A percentile compares a stretch with the other conserved stretches of the same genome.
Evolutionary conservation across 2,329 filamentous ascomycete species (phyloP).

Genomic region (Sphaerulina populicola): DNA sequence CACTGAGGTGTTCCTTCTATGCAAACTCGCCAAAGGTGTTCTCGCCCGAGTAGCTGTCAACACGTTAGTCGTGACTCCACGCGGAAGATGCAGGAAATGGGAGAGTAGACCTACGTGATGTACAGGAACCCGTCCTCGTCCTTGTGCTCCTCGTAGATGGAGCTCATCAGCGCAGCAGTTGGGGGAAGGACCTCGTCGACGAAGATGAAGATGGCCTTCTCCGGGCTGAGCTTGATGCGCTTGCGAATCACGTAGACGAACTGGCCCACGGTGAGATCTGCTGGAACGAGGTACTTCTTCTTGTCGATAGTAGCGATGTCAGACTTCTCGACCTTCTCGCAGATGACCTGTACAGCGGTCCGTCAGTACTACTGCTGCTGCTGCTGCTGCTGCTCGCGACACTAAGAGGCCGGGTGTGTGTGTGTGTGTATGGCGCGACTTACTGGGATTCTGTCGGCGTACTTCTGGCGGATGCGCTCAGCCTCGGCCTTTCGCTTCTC

Average conservation of each 20-base stretch:
- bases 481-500: constrained; percentile 99
- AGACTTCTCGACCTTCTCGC: constrained; percentile 98
- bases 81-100: neutral
- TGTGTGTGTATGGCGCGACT: constrained; percentile 37
- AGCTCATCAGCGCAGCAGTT: constrained; percentile 96
- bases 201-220: constrained; percentile 99
- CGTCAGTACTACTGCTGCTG: neutral
- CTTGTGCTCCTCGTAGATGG: constrained; percentile 99
- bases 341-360: constrained; percentile 66
- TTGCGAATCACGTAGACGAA: constrained; percentile 99
- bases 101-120: constrained; percentile 63
- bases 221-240: constrained; percentile 97
- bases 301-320: constrained; percentile 99
- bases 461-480: constrained; percentile 98
- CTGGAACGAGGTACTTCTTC: constrained; percentile 98
- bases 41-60: constrained; percentile 84
- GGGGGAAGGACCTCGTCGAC: constrained; percentile 96
- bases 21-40: constrained; percentile 76
- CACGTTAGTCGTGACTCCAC: constrained; percentile 9
- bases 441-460: constrained; percentile 95
- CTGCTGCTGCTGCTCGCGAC: neutral
- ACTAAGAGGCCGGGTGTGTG: neutral
- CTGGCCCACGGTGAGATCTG: constrained; percentile 96
- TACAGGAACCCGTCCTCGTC: constrained; percentile 83
- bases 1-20: constrained; percentile 23